A percentile compares a stretch with the other conserved stretches of the same genome.
Conservation (phyloP, 306 rosid species). For the Hippophae rhamnoides region DNA sequence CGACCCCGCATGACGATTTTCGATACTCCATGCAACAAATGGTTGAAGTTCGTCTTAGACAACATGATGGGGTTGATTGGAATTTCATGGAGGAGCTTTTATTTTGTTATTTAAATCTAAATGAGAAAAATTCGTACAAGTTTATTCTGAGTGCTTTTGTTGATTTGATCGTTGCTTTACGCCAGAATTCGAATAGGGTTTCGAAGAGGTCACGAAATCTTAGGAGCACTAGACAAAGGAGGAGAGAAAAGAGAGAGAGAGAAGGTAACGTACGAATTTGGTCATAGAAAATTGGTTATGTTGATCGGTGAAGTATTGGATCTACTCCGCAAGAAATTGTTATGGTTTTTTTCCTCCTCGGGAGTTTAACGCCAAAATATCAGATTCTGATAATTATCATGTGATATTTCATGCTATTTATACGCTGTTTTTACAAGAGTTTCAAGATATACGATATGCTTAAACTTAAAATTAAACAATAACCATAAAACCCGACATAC, state of each 20-base stretch:
- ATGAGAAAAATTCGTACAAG: slow-evolving; percentile 51
- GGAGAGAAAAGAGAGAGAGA: slow-evolving; percentile 10
- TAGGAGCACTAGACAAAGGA: slow-evolving; percentile 15
- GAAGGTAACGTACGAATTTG: slow-evolving; percentile 9
- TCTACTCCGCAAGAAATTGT: no score
- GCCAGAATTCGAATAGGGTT: slow-evolving; percentile 16
- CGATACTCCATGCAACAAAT: slow-evolving; percentile 50
- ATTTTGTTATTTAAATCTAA: slow-evolving; percentile 44
- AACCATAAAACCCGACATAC: no score
- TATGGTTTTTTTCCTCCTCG: no score
- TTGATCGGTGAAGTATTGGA: no score
- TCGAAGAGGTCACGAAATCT: slow-evolving; percentile 18
- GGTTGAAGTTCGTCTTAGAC: slow-evolving; percentile 36
- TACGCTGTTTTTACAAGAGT: no score
- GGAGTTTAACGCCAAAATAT: no score
- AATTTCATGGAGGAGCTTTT: slow-evolving; percentile 74
- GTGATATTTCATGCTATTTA: no score
- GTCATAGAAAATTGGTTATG: no score
- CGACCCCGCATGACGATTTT: slow-evolving; percentile 47
- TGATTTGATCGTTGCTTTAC: slow-evolving; percentile 42
- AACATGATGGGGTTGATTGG: slow-evolving; percentile 54
- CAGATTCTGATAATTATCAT: no score
- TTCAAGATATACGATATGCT: no score
- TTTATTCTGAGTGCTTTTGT: slow-evolving; percentile 61
- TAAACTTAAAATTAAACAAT: no score